Evolutionary conservation across 2,329 filamentous ascomycete species (phyloP), one percentile per base, ranked within the genome.

Genomic region (Bipolaris zeicola): DNA sequence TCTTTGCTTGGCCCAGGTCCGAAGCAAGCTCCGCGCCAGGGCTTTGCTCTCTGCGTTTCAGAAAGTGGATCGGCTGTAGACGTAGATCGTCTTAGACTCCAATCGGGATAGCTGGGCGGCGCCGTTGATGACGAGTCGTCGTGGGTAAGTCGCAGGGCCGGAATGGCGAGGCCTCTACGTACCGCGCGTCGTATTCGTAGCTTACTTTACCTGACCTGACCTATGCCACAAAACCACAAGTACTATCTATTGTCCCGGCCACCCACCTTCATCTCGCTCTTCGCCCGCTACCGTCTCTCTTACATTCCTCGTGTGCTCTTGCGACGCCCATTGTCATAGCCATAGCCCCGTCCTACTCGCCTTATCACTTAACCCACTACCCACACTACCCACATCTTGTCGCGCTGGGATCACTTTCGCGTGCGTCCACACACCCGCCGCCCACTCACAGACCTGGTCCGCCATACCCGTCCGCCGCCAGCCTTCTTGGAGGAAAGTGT

Each of bases 391-490:
- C 60, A 60, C 58, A 51, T 55, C 56, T 20, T 14, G 6, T 42
- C 54, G 51, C 59, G 53, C 55, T 37, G 31, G 41, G 50, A 52
- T 52, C 50, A 45, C 50, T 13, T 28, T 22, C 28, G 28, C 34
- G 50, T 38, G 42, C 53, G 36, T 50, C 3, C 26, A 37, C 26
- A 37, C 54, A 52, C 54, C 57, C 66, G 58, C 53, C 57, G 44
- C 44, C 55, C 43, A 49, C 26, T 33, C n/a, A 16, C 50, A 57
- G 41, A 61, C 61, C 55, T 58, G 63, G 51, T 62, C 61, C 63
- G 62, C 58, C 54, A 54, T 68, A 71, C 61, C 67, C 65, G 65
- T 51, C 49, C 55, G 26, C 39, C 39, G 48, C 59, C 63, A 62
- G 60, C 64, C 63, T 66, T 55, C 43, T 52, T 55, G 55, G 3